Base-by-base conservation (phyloP, 2,329 filamentous ascomycete genomes). In the Colletotrichum euphorbiae region DNA sequence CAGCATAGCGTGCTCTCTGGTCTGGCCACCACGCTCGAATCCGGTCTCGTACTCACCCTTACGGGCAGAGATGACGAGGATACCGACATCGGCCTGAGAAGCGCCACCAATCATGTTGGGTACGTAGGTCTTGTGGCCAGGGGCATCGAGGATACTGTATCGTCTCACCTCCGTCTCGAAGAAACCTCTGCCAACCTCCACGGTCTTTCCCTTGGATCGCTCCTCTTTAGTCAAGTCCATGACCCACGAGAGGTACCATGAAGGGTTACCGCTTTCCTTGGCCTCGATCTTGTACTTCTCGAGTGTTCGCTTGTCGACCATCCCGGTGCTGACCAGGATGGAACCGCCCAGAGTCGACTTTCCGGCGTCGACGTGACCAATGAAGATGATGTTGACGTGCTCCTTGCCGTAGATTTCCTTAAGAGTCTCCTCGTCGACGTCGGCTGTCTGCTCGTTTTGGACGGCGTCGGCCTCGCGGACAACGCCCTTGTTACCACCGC, bases 21-120 rank as follows among this genome's bases (percentile, higher is more conserved):
- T 99, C 81, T 99, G 96, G 42, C 96, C 95, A 71, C 96, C 96
- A 84, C 93, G 78, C 85, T 99, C 96, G 79, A 99, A 99, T 56
- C 96, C 96, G 38, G 96, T 98, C 82, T 99, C 96, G 80, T 98
- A 99, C 82, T 99, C 96, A 77, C 96, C 96, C 85, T 98, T 98
- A 76, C 96, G 91, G 46, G 96, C 94, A 58, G 93, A 97, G 76
- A 98, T 98, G 77, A 99, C 96, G 52, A 99, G 87, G 74, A 98
- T 93, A 78, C 96, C 96, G 36, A 99, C 90, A 80, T 97, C 94
- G 55, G 94, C 94, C 81, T 97, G 94, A 12, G 93, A 94, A 36
- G 94, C 94, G 78, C 94, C 94, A 74, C 95, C 94, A 77, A 99
- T 97, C 96, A 99, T 99, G 85, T 91, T 96, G 54, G 96, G 95